phyloP scores from a whole-genome alignment of 2,329 filamentous ascomycete genomes.

The Venturia aucupariae region DNA sequence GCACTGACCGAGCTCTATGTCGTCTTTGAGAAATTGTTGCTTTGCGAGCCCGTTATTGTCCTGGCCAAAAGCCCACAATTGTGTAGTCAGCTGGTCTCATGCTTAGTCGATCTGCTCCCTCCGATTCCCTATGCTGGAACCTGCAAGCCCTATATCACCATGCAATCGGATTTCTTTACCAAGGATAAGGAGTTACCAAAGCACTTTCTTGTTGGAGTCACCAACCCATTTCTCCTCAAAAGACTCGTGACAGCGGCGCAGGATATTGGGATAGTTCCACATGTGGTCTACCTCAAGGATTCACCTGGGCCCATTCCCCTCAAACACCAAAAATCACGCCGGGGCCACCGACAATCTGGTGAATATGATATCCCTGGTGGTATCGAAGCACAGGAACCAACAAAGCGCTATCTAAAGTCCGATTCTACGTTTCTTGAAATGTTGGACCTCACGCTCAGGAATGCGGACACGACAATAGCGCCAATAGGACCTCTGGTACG shows the following conservation, averaged over 20 bases:
- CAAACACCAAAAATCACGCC: constrained; percentile 18
- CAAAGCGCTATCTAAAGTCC: constrained; percentile 31
- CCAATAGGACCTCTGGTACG: constrained; percentile 30
- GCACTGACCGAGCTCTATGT: constrained; percentile 33
- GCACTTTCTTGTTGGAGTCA: constrained; percentile 32
- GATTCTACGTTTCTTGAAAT: constrained; percentile 26
- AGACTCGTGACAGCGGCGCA: constrained; percentile 22
- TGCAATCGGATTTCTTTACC: constrained; percentile 26
- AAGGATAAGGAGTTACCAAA: constrained; percentile 20
- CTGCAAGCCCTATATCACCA: constrained; percentile 33
- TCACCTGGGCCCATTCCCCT: constrained; percentile 28
- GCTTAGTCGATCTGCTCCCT: constrained; percentile 30
- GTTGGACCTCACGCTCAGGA: constrained; percentile 26
- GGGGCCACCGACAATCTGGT: constrained; percentile 18
- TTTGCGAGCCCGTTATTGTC: constrained; percentile 32
- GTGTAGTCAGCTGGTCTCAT: constrained; percentile 32
- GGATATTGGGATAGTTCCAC: constrained; percentile 19
- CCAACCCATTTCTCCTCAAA: constrained; percentile 34
- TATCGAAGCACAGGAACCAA: constrained; percentile 28
- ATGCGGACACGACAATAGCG: constrained; percentile 15
- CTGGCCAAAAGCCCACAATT: constrained; percentile 33
- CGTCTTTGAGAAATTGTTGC: constrained; percentile 31
- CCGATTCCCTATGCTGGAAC: constrained; percentile 33
- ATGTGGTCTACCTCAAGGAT: constrained; percentile 29
- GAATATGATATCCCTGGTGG: constrained; percentile 30